Base-by-base conservation (phyloP, 2,329 filamentous ascomycete genomes). In the Sporothrix humicola region DNA sequence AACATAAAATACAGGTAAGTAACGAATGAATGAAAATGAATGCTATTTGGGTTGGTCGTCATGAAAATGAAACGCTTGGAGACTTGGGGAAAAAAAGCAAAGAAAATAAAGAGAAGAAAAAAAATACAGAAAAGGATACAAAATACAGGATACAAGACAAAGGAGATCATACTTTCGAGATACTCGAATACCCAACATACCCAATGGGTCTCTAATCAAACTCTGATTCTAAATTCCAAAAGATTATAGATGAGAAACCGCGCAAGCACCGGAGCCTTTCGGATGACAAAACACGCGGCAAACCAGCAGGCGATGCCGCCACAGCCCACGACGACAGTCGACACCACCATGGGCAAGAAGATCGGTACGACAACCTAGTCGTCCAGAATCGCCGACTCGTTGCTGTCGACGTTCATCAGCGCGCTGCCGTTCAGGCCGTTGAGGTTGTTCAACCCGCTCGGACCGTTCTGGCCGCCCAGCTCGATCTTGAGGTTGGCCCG, bases 401-500 rank as follows among this genome's bases (percentile, higher is more conserved):
- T 71, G 69, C 42, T 61, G 37, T 71, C 69, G 13, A 37, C 59
- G 44, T n/a, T 20, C 31, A 44, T 23, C 69, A 71, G 42, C 12
- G 69, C 69, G 37, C 69, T 71, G 54, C 69, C 23, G 52, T 54
- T 44, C n/a, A 48, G 2, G 4, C 61, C 61, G 37, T 8, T 46
- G n/a, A 23, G 10, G 54, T 42, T 37, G 52, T 50, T 48, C 13
- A 31, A 58, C 12, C 54, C 8, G 12, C 50, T 26, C 3, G 73
- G 23, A 17, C 17, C 10, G 10, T 20, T 42, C n/a, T 10, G 9
- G 2, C n/a, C 73, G 8, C 48, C 75, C 42, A 72, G 17, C 20
- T 71, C 74, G 6, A 77, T 74, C 68, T 81, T 82, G 23, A 87
- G 84, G 77, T 90, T 90, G 12, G 85, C 86, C 73, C 85, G 82